Evolutionary conservation across 139 green algal genomes (phyloP), one percentile per base, ranked within the genome.

Genomic region (Pleodorina starrii): DNA sequence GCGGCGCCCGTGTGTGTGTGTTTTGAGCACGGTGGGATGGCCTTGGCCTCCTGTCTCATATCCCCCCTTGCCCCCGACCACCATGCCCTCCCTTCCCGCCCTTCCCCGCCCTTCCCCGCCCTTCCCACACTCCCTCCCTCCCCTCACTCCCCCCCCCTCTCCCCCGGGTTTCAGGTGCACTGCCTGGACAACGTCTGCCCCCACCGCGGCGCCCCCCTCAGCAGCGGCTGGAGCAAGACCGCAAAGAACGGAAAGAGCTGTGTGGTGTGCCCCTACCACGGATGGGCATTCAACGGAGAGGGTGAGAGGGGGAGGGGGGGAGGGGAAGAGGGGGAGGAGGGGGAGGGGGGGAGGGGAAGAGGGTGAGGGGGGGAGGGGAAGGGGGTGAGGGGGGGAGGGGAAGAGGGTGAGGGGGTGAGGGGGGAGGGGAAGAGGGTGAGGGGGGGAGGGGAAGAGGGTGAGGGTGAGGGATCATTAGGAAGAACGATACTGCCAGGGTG

Each of bases 141-240:
- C n/a, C n/a, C n/a, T n/a, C n/a, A n/a, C 29, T 66, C 46, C 40
- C 81, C 23, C 60, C 40, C 25, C 59, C 81, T 1, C 60, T 4
- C 60, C 81, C 32, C 54, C 57, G 6, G 9, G 29, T 57, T 14
- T 0, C 60, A 88, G 29, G 92, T 97, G 46, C 90, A 92, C 48
- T 95, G 91, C 92, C 79, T 97, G 44, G 91, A 95, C 87, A 94
- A 98, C 75, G 83, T 94, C 29, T 98, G 96, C 91, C 96, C 96
- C 0, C 96, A 98, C 93, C 90, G 96, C 9, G 94, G 94, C 54
- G 95, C 94, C 0, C 94, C 94, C 23, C 80, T 91, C 44, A 77
- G 40, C 68, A 29, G 92, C 57, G 94, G 94, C 51, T 93, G 91
- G 91, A 40, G 79, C 38, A 91, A 91, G 63, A 54, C 81, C 66